Evolutionary conservation across 2,329 filamentous ascomycete genomes (phyloP), one percentile per base, ranked within the genome.

Genomic region (Dactylellina parvicollis): DNA sequence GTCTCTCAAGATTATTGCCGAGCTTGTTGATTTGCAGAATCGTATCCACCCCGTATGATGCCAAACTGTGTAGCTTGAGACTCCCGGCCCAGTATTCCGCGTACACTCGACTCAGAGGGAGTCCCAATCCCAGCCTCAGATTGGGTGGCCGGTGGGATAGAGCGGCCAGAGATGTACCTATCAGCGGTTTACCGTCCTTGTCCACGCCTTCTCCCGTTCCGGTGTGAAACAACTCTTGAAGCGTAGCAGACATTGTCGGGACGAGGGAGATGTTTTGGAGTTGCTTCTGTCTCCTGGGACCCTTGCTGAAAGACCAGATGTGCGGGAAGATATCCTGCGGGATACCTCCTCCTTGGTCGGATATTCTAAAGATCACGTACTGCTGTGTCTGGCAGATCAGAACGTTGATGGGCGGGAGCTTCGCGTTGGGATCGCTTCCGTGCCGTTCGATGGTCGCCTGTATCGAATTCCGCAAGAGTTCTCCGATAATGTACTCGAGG

Each of bases 21-120:
- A 99, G 84, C 80, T 96, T 96, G 3, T 92, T 96, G 72, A 99
- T 96, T 80, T 98, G 93, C 75, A 99, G 82, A 79, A 99, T 99
- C 0, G 91, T 93, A 82, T 99, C 95, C 4, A 96, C 92, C 12
- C 95, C 95, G 80, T 97, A 98, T 0, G 95, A 96, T 79, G 97
- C 94, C 5, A 99, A 83, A 40, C 65, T 75, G 28, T 70, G 62
- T 5, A 75, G 36, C 24, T 75, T 75, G 36, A 75, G 28, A 77
- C 87, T 95, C 22, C 95, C 95, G 1, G 95, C 95, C 95, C 95
- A 99, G 81, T 98, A 98, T 81, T 98, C 94, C 26, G 94, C 92
- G 81, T 98, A 99, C 1, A 98, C 91, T 74, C 92, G 87, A 78
- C 93, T 96, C 82, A 99, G 89, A 0, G 95, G 95, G 56, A 99